Conservation (phyloP, 129 eudicot genomes). For the Arctium minus region DNA sequence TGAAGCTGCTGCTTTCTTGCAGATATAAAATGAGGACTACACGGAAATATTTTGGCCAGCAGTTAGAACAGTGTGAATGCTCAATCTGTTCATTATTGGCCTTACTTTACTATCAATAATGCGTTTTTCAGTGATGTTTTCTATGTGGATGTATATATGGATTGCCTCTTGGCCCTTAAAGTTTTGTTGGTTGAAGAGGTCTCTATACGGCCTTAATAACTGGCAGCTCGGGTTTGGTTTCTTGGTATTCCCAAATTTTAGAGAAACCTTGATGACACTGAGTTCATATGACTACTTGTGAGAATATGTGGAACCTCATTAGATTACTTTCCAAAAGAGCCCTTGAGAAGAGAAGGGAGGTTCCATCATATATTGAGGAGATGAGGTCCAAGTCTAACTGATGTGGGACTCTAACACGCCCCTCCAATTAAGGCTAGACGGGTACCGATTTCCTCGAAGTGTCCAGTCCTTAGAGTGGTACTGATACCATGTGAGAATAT, state of each 20-base stretch:
- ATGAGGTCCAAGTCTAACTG: background rate
- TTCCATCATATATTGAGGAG: background rate
- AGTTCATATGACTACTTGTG: background rate
- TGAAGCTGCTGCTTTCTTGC: no score
- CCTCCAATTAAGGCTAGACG: background rate
- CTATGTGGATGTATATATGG: no score
- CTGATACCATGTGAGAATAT: background rate
- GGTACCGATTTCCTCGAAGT: background rate
- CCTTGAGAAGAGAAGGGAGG: background rate
- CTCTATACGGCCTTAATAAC: background rate
- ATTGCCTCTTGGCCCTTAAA: background rate
- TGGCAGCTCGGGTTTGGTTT: background rate
- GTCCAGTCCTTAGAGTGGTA: background rate
- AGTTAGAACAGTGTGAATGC: no score
- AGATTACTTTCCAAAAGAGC: no score
- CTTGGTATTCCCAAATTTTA: background rate
- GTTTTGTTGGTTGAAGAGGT: background rate
- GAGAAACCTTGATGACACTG: background rate
- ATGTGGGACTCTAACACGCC: background rate
- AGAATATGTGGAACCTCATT: no score
- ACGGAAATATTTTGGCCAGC: no score
- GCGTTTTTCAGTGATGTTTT: no score
- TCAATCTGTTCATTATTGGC: no score
- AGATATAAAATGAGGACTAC: no score
- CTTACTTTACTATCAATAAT: no score